Percentiles rank a stretch among this genome's conserved stretches.
These are phyloP conservation scores for Daucus carota DNA, from an alignment of 129 eudicot species.

Conservation along the genomic window DNA sequence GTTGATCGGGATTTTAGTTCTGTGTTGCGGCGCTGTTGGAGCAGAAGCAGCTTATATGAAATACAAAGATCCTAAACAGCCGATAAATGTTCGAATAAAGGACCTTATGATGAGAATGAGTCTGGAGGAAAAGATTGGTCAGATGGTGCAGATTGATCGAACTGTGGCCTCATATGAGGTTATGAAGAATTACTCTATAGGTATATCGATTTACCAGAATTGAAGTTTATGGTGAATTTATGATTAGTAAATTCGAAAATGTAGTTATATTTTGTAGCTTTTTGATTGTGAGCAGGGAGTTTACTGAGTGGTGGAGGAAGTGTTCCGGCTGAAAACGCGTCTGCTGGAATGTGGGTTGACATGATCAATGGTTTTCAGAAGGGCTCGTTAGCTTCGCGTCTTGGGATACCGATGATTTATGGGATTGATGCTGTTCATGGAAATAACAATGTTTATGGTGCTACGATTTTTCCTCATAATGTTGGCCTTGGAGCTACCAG, in stretches of 20 bases:
- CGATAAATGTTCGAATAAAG: slow-evolving; percentile 36
- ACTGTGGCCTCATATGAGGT: slow-evolving; percentile 52
- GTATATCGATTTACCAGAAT: slow-evolving; percentile 13
- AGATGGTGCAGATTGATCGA: slow-evolving; percentile 74
- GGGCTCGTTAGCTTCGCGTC: slow-evolving; percentile 61
- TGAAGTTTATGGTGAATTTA: background rate
- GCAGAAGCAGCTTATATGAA: slow-evolving; percentile 28
- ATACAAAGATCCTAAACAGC: slow-evolving; percentile 65
- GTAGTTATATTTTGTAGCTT: background rate
- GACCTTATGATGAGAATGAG: slow-evolving; percentile 73
- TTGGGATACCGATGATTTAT: slow-evolving; percentile 78
- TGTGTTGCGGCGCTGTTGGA: slow-evolving; percentile 33
- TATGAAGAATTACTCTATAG: slow-evolving; percentile 61
- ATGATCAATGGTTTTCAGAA: slow-evolving; percentile 64
- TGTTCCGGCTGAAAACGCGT: slow-evolving; percentile 59
- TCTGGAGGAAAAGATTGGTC: slow-evolving; percentile 72
- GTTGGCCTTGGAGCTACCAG: slow-evolving; percentile 84
- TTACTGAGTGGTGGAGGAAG: slow-evolving; percentile 78
- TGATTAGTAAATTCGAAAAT: too few relatives aligned
- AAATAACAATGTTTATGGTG: slow-evolving; percentile 59
- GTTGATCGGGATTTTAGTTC: slow-evolving; percentile 24
- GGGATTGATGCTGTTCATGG: slow-evolving; percentile 94
- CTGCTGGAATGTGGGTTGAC: slow-evolving; percentile 54
- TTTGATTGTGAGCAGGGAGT: slow-evolving; percentile 44
- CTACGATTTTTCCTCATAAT: slow-evolving; percentile 84